These are phyloP conservation scores for Jimgerdemannia flammicorona DNA, from an alignment of 192 early-diverging fungal genomes.

Conservation along the genomic window DNA sequence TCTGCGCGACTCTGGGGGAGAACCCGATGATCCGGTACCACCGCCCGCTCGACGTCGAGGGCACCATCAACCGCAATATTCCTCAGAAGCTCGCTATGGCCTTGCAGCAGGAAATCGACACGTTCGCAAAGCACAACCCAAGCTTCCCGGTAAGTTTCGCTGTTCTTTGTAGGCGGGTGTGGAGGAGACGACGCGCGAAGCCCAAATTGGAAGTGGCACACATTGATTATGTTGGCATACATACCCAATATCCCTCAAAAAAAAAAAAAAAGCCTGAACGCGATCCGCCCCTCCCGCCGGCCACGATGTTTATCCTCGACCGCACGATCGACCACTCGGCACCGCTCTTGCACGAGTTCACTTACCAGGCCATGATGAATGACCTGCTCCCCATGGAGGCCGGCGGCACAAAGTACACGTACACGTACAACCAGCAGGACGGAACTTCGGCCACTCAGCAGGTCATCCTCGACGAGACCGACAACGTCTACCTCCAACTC, in stretches of 20 bases:
- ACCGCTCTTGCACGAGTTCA: slow-evolving; percentile 96
- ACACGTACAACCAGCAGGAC: slow-evolving; percentile 39
- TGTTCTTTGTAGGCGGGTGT: neutral
- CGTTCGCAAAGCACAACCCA: slow-evolving; percentile 58
- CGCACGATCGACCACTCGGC: slow-evolving; percentile 85
- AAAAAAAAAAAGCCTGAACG: slow-evolving; percentile 32
- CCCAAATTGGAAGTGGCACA: too few relatives aligned
- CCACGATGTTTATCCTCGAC: slow-evolving; percentile 87
- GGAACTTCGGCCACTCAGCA: slow-evolving; percentile 37
- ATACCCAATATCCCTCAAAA: neutral
- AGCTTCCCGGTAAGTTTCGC: slow-evolving; percentile 50
- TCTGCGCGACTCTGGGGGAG: slow-evolving; percentile 85
- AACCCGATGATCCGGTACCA: slow-evolving; percentile 92
- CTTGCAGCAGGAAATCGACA: slow-evolving; percentile 82
- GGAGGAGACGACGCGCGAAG: neutral
- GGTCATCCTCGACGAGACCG: slow-evolving; percentile 69
- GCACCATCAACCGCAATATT: slow-evolving; percentile 46
- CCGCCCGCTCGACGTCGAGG: slow-evolving; percentile 62
- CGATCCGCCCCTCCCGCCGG: slow-evolving; percentile 48
- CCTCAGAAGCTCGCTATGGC: slow-evolving; percentile 73
- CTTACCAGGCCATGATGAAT: slow-evolving; percentile 98
- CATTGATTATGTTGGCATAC: neutral
- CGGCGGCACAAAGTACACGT: slow-evolving; percentile 61
- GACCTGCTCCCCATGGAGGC: slow-evolving; percentile 70
- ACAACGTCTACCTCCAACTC: slow-evolving; percentile 72